Conservation (phyloP, 805 yeast genomes). For the Barnettozyma botsteinii region DNA sequence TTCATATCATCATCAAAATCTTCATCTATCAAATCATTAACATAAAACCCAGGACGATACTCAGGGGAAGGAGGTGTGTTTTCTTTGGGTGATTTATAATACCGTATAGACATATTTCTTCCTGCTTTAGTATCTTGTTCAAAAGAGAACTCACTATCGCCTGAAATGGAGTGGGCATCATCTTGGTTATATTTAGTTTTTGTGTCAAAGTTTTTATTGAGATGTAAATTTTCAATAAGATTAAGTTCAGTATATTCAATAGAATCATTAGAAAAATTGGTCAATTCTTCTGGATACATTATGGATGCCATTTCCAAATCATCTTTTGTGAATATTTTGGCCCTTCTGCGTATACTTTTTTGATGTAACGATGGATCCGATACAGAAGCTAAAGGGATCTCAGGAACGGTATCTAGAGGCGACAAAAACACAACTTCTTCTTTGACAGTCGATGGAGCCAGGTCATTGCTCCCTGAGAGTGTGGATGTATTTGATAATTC, state of each 20-base stretch:
- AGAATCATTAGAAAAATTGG: background rate
- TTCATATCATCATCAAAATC: conserved; percentile 39
- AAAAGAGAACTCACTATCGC: conserved; percentile 41
- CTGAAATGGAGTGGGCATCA: conserved; percentile 4
- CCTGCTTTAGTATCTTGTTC: conserved; percentile 41
- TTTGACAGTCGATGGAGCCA: too few species aligned
- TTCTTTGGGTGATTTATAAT: conserved; percentile 35
- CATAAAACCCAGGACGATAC: conserved; percentile 29
- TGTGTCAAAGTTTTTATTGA: background rate
- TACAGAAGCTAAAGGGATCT: background rate
- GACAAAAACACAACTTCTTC: background rate
- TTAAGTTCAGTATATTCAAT: background rate
- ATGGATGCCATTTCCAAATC: background rate
- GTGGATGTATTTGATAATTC: too few species aligned
- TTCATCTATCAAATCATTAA: conserved; percentile 36
- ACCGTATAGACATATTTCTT: conserved; percentile 47
- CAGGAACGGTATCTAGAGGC: conserved; percentile 1
- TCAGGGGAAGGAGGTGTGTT: conserved; percentile 11
- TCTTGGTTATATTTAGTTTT: background rate
- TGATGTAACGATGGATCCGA: conserved; percentile 3
- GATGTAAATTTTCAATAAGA: background rate
- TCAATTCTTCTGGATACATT: background rate
- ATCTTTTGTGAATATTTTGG: conserved; percentile 19
- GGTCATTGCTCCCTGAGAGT: too few species aligned
- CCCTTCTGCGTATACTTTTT: conserved; percentile 21